Percentiles rank a stretch among this genome's conserved stretches.
Evolutionary conservation across 2,329 filamentous ascomycete genomes (phyloP).

Genomic region (Sphaceloma murrayae): DNA sequence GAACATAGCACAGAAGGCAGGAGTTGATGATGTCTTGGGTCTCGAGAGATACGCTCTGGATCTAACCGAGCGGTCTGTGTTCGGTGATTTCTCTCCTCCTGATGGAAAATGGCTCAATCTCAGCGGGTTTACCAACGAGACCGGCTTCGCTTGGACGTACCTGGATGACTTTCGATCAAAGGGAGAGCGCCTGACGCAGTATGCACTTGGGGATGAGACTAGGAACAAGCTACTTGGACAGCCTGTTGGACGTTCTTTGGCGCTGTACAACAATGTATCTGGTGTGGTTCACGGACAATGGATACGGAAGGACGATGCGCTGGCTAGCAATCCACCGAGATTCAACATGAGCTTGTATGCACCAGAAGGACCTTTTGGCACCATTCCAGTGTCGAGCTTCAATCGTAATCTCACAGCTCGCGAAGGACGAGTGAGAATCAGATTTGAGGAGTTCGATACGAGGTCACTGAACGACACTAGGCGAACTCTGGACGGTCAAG

Average conservation of each 20-base stretch:
- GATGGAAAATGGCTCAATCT: slow-evolving; percentile 46
- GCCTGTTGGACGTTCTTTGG: slow-evolving; percentile 37
- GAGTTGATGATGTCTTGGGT: slow-evolving; percentile 40
- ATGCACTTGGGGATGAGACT: slow-evolving; percentile 32
- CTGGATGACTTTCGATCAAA: slow-evolving; percentile 56
- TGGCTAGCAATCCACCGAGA: slow-evolving; percentile 36
- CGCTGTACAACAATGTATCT: slow-evolving; percentile 69
- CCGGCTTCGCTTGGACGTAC: slow-evolving; percentile 70
- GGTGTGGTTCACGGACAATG: slow-evolving; percentile 69
- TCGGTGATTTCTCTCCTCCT: slow-evolving; percentile 42
- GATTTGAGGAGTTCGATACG: slow-evolving; percentile 49
- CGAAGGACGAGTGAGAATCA: slow-evolving; percentile 59
- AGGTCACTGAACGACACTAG: slow-evolving; percentile 24
- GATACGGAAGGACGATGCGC: slow-evolving; percentile 49
- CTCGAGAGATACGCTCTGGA: slow-evolving; percentile 43
- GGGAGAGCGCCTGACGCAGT: slow-evolving; percentile 47
- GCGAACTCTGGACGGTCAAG: slow-evolving; percentile 26
- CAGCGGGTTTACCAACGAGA: slow-evolving; percentile 63
- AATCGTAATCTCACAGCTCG: slow-evolving; percentile 70
- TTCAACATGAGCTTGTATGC: slow-evolving; percentile 48
- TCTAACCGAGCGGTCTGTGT: slow-evolving; percentile 41
- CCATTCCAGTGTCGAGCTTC: slow-evolving; percentile 46
- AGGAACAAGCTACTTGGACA: slow-evolving; percentile 28
- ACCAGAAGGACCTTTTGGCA: slow-evolving; percentile 57
- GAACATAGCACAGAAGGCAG: slow-evolving; percentile 32